A percentile compares a stretch with the other conserved stretches of the same genome.
Evolutionary conservation across 495 filamentous ascomycete species (phyloP).

Genomic region (Aspergillus coremiiformis): DNA sequence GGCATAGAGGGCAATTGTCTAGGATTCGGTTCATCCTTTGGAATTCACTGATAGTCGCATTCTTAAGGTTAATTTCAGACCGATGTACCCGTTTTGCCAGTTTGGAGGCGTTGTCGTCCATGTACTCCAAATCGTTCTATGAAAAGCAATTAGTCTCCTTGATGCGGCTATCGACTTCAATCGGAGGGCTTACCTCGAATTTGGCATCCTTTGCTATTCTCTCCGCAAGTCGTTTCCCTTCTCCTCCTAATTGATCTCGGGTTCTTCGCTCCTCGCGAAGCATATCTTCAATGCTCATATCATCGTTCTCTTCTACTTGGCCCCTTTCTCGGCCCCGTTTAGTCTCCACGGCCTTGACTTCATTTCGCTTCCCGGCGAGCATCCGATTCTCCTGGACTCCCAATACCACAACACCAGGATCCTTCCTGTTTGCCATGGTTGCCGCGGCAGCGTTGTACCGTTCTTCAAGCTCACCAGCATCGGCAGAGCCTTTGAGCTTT

Average conservation of each 20-base stretch:
- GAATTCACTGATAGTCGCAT: constrained; percentile 78
- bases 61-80: constrained; percentile 82
- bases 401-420: constrained; percentile 66
- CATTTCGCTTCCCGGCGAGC: constrained; percentile 64
- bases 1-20: constrained; percentile 83
- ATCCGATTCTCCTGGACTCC: constrained; percentile 83
- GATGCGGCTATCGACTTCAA: neutral
- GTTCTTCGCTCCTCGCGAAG: constrained; percentile 84
- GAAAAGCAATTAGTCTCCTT: neutral
- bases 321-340: constrained; percentile 76
- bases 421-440: constrained; percentile 48
- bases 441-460: constrained; percentile 72
- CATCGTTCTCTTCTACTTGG: constrained; percentile 78
- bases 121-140: constrained; percentile 85
- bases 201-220: constrained; percentile 87
- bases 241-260: constrained; percentile 68
- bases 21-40: constrained; percentile 84
- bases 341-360: constrained; percentile 66
- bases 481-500: constrained; percentile 65
- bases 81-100: constrained; percentile 85
- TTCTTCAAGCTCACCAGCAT: constrained; percentile 71
- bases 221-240: constrained; percentile 76
- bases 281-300: constrained; percentile 97
- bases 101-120: constrained; percentile 92
- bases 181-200: constrained; percentile 53